Percentiles rank a stretch among this genome's conserved stretches.
Conservation (phyloP, 805 yeast species). For the Ogataea paraovalis region DNA sequence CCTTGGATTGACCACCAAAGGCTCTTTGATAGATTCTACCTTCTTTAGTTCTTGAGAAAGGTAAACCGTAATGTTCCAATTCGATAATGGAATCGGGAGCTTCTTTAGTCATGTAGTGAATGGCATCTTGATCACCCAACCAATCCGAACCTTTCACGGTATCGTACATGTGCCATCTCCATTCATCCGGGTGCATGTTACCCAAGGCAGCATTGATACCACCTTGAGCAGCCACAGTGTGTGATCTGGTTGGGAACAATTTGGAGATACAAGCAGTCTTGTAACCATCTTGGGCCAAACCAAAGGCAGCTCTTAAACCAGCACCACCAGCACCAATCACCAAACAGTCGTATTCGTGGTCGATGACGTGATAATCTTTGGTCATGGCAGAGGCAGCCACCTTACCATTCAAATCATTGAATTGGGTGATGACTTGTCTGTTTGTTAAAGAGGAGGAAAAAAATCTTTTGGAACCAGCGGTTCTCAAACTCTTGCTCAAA, state of each 20-base stretch:
- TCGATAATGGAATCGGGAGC: slow-evolving; percentile 95
- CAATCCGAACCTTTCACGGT: slow-evolving; percentile 99
- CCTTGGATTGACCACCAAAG: slow-evolving; percentile 95
- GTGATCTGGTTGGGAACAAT: slow-evolving; percentile 96
- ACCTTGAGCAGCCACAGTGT: slow-evolving; percentile 99
- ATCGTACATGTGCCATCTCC: slow-evolving; percentile 99
- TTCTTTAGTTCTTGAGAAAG: slow-evolving; percentile 94
- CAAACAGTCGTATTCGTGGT: slow-evolving; percentile 96
- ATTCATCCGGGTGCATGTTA: slow-evolving; percentile 96
- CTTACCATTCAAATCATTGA: slow-evolving; percentile 43
- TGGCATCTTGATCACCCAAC: slow-evolving; percentile 99
- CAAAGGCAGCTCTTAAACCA: slow-evolving; percentile 97
- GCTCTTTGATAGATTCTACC: slow-evolving; percentile 99
- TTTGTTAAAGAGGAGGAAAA: slow-evolving; percentile 27
- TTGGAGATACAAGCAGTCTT: slow-evolving; percentile 97
- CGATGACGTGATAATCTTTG: slow-evolving; percentile 84
- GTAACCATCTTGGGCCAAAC: slow-evolving; percentile 93
- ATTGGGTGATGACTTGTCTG: slow-evolving; percentile 33
- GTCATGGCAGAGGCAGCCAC: slow-evolving; percentile 51
- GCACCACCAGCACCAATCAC: slow-evolving; percentile 99
- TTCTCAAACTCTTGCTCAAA: slow-evolving; percentile 20
- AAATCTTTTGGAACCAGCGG: slow-evolving; percentile 21
- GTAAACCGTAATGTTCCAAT: slow-evolving; percentile 97
- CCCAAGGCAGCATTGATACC: slow-evolving; percentile 99
- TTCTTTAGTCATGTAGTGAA: slow-evolving; percentile 98